Conservation (phyloP, 2,329 filamentous ascomycete genomes). For the Chaetomiaceae sp. region DNA sequence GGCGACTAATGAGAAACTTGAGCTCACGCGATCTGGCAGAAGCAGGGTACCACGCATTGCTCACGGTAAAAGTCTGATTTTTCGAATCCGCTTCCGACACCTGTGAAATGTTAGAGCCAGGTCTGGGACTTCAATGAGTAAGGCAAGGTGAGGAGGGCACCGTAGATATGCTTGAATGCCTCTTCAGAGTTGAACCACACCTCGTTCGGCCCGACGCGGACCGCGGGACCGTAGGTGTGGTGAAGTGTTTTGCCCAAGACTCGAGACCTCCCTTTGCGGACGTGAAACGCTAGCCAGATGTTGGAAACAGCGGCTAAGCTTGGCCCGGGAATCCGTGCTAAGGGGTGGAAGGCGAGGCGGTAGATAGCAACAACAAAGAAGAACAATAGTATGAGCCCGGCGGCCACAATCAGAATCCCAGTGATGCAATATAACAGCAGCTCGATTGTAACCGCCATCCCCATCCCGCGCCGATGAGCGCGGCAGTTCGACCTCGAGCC, state of each 20-base stretch:
- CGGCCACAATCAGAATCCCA: background rate
- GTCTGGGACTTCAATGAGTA: background rate
- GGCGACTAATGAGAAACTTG: too few relatives aligned
- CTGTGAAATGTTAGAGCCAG: conserved; percentile 25
- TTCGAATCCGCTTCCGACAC: conserved; percentile 40
- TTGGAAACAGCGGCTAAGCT: conserved; percentile 41
- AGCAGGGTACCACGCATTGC: too few relatives aligned
- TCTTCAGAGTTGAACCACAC: conserved; percentile 46
- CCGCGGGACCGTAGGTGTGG: conserved; percentile 40
- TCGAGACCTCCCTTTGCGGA: conserved; percentile 38
- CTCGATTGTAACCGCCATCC: background rate
- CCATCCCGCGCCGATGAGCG: too few relatives aligned
- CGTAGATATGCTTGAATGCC: conserved; percentile 43
- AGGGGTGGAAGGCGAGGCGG: conserved; percentile 38
- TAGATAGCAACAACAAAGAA: conserved; percentile 25
- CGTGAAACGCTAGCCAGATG: conserved; percentile 43
- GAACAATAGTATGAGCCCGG: background rate
- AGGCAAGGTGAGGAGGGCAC: conserved; percentile 23
- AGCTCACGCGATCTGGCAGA: too few relatives aligned
- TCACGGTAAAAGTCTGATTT: conserved; percentile 49
- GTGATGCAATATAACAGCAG: background rate
- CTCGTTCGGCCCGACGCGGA: conserved; percentile 49
- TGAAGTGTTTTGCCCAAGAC: conserved; percentile 41
- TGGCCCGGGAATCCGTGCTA: conserved; percentile 42
- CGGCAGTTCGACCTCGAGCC: too few relatives aligned